Base-by-base conservation (phyloP, 345 rosid genomes). In the Camelina neglecta region DNA sequence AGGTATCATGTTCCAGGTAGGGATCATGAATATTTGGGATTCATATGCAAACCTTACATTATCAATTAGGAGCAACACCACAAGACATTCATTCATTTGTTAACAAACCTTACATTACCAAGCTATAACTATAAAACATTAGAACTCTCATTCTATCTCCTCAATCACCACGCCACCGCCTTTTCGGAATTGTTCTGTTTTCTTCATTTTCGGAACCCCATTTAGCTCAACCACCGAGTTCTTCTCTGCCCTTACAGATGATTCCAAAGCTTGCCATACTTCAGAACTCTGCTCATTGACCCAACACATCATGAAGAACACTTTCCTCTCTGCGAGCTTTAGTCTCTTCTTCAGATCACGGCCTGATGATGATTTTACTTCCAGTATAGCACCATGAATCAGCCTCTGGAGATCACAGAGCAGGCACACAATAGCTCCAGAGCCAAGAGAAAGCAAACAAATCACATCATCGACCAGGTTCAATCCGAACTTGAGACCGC, bases 231-330 rank as follows among this genome's bases (percentile, higher is more conserved):
- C 61, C 10, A 67, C 75, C 5, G 79, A 80, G 62, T 65, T 67
- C 78, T 84, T 86, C 81, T 90, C 96, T 11, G 88, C 87, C 50
- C 65, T 78, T 4, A 92, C 82, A 0, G 85, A 69, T 56, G 86
- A 60, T 18, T 85, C 89, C 65, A 89, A 51, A 26, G 88, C 78
- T 45, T 82, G 61, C 96, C 93, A 92, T 54, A 82, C 84, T 80
- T 87, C 91, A 51, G 20, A 56, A 8, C 84, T 80, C 83, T 92
- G 99, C 72, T 87, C 94, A 51, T 86, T 87, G 63, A 87, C 97
- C 99, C 98, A 92, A 78, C 99, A 90, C 88, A 90, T 89, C 6
- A 90, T 76, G 79, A 89, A 95, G 79, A 82, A 87, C 59, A 88
- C 80, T 79, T 95, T 92, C 83, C 89, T 87, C 71, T 87, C 93